Base-by-base conservation (phyloP, 352 stramenopile genomes). In the Phytophthora sansomeana region DNA sequence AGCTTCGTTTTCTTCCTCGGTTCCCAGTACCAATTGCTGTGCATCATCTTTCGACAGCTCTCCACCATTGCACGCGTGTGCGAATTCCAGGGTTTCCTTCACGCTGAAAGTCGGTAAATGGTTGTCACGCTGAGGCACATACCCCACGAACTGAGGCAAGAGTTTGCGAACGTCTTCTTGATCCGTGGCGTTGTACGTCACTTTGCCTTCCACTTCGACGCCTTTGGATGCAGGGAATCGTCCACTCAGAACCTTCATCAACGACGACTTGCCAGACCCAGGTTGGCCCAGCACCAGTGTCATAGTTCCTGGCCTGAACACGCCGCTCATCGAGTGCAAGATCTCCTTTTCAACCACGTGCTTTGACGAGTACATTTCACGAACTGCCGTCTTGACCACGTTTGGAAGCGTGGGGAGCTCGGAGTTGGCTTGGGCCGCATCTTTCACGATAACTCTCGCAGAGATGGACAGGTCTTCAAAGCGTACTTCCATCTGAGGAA, bases 1-100 rank as follows among this genome's bases (percentile, higher is more conserved):
- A 13, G 47, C 44, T 28, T 70, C 16, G 17, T 72, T 78, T 17
- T 78, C 56, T 35, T 66, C 60, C 1, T 59, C 19, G 8, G 73
- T 50, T 21, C 65, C 68, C 8, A 76, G 30, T 28, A 80, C 63
- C 16, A 71, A 68, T n/a, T 89, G 67, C 64, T 57, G 53, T 16
- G 87, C 69, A 29, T 72, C 79, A 32, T 89, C 76, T 58, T 90
- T 93, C 13, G 91, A 77, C 66, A 78, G 28, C 29, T 61, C 49
- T 1, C 38, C 35, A 16, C 63, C 63, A 41, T 46, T 58, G 33
- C 48, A 73, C 95, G 80, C 16, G 87, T 98, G 67, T 95, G 68
- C 63, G 38, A 68, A 68, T 21, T 56, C 36, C 38, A 68, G 16
- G 1, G 51, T 68, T 32, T 68, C 60, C 19, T 73, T 69, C 17